Conservation (phyloP, 768 basidiomycete species). For the Arthromyces matolae region DNA sequence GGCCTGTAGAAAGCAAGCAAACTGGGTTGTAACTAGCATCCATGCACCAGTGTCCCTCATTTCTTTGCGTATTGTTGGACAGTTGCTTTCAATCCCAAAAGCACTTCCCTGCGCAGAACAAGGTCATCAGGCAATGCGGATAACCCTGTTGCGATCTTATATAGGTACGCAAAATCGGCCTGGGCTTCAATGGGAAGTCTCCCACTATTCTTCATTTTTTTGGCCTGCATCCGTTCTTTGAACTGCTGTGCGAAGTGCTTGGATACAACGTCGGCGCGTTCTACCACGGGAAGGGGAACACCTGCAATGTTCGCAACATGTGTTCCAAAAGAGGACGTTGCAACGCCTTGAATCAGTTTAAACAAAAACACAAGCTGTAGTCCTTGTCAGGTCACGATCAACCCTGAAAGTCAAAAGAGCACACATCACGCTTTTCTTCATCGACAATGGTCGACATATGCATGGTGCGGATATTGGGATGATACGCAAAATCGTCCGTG, state of each 20-base stretch:
- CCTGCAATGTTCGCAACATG: conserved; percentile 96
- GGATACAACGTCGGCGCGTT: conserved; percentile 85
- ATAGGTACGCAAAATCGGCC: conserved; percentile 86
- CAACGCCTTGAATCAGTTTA: conserved; percentile 87
- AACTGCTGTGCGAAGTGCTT: conserved; percentile 85
- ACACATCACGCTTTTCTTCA: conserved; percentile 84
- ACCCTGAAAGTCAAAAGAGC: conserved; percentile 12
- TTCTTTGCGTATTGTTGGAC: conserved; percentile 20
- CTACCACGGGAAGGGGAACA: conserved; percentile 79
- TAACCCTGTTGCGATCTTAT: conserved; percentile 55
- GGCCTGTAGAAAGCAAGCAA: too few relatives aligned
- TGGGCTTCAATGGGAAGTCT: conserved; percentile 76
- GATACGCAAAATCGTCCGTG: conserved; percentile 90
- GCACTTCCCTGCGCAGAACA: conserved; percentile 48
- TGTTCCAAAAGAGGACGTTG: conserved; percentile 86
- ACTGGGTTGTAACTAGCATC: too few relatives aligned
- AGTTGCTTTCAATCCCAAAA: conserved; percentile 48
- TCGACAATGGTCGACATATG: conserved; percentile 95
- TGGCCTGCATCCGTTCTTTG: conserved; percentile 70
- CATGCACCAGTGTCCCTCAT: too few relatives aligned
- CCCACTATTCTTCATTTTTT: conserved; percentile 49
- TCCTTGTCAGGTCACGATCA: neutral
- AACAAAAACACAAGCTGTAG: conserved; percentile 86
- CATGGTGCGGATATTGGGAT: conserved; percentile 91
- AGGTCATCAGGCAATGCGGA: conserved; percentile 49